phyloP scores from a whole-genome alignment of 2,329 filamentous ascomycete genomes.

The Colletotrichum agaves region DNA sequence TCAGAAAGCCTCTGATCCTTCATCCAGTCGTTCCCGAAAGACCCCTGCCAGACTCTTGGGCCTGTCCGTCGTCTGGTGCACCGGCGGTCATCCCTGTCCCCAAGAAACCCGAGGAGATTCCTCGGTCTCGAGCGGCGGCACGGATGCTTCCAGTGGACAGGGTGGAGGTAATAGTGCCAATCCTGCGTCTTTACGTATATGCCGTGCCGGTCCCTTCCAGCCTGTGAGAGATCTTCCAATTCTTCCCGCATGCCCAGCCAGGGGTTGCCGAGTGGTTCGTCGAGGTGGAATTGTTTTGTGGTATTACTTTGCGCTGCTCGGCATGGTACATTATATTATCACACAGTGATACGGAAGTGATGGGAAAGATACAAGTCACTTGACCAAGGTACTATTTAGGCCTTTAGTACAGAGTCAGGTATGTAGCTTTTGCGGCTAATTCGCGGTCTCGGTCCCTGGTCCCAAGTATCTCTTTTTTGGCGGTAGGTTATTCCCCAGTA shows the following conservation, averaged over 20 bases:
- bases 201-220: background rate
- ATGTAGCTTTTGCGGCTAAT: background rate
- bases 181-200: background rate
- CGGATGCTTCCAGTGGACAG: background rate
- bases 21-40: conserved; percentile 21
- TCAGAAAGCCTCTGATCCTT: background rate
- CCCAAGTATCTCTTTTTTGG: background rate
- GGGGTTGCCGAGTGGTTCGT: background rate
- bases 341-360: background rate
- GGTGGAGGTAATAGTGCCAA: background rate
- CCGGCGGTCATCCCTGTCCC: conserved; percentile 19
- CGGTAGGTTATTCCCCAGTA: background rate
- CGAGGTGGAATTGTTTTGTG: conserved; percentile 13
- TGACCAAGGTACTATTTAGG: background rate
- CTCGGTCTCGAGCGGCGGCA: too few species aligned
- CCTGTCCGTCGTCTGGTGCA: conserved; percentile 1
- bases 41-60: conserved; percentile 13
- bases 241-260: conserved; percentile 16
- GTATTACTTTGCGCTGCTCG: conserved; percentile 14
- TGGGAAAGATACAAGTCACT: conserved; percentile 6
- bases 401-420: background rate
- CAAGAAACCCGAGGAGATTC: conserved; percentile 4
- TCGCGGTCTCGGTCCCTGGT: background rate
- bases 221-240: conserved; percentile 14
- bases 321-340: conserved; percentile 2